A percentile compares a stretch with the other conserved stretches of the same genome.
phyloP scores from a whole-genome alignment of 257 asterid genomes.

The Nyctanthes arbortristis region DNA sequence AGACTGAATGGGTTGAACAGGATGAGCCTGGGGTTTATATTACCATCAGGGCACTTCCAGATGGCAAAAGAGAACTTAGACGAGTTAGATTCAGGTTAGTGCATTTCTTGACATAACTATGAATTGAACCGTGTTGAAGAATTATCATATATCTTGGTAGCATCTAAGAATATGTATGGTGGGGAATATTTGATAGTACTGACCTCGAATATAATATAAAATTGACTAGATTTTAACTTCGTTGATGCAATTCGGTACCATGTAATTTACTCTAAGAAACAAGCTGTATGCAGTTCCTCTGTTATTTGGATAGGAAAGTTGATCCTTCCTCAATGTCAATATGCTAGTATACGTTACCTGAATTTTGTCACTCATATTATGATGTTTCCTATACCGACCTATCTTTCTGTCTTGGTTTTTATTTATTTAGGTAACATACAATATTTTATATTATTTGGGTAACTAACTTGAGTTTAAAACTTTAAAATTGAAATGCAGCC shows the following conservation, averaged over 20 bases:
- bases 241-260: background rate
- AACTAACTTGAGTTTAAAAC: background rate
- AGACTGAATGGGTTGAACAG: conserved; percentile 92
- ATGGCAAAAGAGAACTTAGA: conserved; percentile 85
- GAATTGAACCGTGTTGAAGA: background rate
- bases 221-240: background rate
- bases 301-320: background rate
- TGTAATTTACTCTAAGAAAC: background rate
- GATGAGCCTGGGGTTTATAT: conserved; percentile 96
- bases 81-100: conserved; percentile 97
- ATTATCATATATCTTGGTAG: background rate
- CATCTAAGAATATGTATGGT: background rate
- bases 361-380: background rate
- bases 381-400: background rate
- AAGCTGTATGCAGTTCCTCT: background rate
- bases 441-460: too few species aligned
- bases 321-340: background rate
- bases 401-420: background rate
- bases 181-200: background rate
- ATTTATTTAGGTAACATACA: too few species aligned
- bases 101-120: background rate
- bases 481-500: conserved; percentile 42
- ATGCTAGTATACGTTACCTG: background rate
- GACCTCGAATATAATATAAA: background rate
- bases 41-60: conserved; percentile 81